Evolutionary conservation across 2,329 filamentous ascomycete genomes (phyloP).

Genomic region (Keithomyces neogunnii): DNA sequence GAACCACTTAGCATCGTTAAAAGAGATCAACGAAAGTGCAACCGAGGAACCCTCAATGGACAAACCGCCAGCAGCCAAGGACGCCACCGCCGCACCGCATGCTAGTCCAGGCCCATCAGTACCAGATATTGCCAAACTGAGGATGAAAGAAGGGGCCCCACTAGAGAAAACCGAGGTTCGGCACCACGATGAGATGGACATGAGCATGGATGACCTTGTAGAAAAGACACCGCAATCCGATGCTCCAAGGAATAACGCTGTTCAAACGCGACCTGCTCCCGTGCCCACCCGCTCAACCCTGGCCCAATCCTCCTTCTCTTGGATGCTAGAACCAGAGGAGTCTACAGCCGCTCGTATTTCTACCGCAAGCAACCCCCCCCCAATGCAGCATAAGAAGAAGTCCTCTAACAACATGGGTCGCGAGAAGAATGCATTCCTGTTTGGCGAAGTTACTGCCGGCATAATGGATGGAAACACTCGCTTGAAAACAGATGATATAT

Average conservation of each 20-base stretch:
- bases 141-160: not conserved
- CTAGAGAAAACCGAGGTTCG: not conserved
- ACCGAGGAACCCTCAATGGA: not conserved
- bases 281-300: slow-evolving; percentile 57
- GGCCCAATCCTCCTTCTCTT: slow-evolving; percentile 68
- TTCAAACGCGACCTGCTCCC: slow-evolving; percentile 23
- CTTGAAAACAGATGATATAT: slow-evolving; percentile 40
- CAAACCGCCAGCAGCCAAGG: not conserved
- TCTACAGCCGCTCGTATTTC: slow-evolving; percentile 17
- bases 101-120: not conserved
- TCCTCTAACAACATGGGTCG: slow-evolving; percentile 36
- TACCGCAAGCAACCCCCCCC: slow-evolving; percentile 20
- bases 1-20: not conserved
- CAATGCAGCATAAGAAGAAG: slow-evolving; percentile 30
- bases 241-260: slow-evolving; percentile 1
- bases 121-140: not conserved
- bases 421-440: slow-evolving; percentile 51
- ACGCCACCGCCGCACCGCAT: no score
- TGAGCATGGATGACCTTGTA: not conserved
- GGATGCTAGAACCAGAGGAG: slow-evolving; percentile 61
- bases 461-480: slow-evolving; percentile 22
- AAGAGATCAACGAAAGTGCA: not conserved
- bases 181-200: not conserved
- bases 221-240: not conserved
- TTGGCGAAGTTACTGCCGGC: slow-evolving; percentile 41